Conservation (phyloP, 805 yeast genomes). For the Myxozyma vanderwaltii region DNA sequence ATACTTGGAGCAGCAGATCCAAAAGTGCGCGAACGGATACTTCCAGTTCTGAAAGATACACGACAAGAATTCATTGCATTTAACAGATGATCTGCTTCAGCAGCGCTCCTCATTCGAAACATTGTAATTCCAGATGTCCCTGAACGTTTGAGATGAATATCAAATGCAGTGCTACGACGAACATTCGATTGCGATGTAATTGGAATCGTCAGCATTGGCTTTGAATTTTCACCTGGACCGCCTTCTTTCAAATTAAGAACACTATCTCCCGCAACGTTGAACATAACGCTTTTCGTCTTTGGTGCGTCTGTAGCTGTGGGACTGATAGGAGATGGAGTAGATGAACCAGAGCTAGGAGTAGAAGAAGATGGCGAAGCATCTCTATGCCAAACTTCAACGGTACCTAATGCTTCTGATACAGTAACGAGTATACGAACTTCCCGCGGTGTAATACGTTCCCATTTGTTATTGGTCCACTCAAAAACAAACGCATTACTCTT, state of each 20-base stretch:
- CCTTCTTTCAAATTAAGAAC: slow-evolving; percentile 5
- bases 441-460: slow-evolving; percentile 29
- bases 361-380: slow-evolving; percentile 1
- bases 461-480: slow-evolving; percentile 31
- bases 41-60: slow-evolving; percentile 5
- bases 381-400: slow-evolving; percentile 34
- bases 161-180: slow-evolving; percentile 35
- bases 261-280: slow-evolving; percentile 20
- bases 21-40: slow-evolving; percentile 20
- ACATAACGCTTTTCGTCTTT: slow-evolving; percentile 18
- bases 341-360: neutral
- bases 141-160: slow-evolving; percentile 30
- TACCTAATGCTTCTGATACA: slow-evolving; percentile 24
- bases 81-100: slow-evolving; percentile 35
- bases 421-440: slow-evolving; percentile 29
- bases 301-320: neutral
- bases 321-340: neutral
- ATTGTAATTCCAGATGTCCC: slow-evolving; percentile 26
- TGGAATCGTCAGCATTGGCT: slow-evolving; percentile 25
- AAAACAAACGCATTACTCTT: slow-evolving; percentile 33
- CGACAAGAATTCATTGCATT: slow-evolving; percentile 32
- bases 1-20: slow-evolving; percentile 19
- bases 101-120: slow-evolving; percentile 34
- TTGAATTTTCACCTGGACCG: neutral
- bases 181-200: slow-evolving; percentile 21